Evolutionary conservation across 176 grass and related monocot species (phyloP), one percentile per base, ranked within the genome.

Genomic region (Oryza meridionalis): DNA sequence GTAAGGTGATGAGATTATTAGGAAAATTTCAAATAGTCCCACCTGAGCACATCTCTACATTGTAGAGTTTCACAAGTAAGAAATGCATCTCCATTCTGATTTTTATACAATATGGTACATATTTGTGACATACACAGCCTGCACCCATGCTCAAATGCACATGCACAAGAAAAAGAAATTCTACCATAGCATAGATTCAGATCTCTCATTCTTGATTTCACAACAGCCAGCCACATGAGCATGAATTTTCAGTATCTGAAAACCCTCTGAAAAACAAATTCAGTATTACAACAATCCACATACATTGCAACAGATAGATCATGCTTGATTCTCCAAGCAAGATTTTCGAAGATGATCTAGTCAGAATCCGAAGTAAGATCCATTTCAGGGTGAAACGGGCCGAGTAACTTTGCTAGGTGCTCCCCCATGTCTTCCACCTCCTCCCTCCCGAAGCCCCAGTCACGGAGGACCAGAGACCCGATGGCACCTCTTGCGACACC

Each of bases 371-470:
- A 95, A 6, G 89, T 45, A 4, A 85, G 76, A 0, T 86, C 84
- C 1, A 70, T 87, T 0, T 88, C 65, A 7, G 91, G 77, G 59
- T 89, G 38, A 67, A 99, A 92, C 7, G 69, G 65, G 0, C 17
- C 77, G 83, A 94, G 71, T 89, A 96, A 58, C 89, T 88, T 99
- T 0, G 88, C 78, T 9, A 99, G 71, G 70, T 91, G 76, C 69
- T 99, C 93, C 1, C 75, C 86, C 88, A 99, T 96, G 59, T 96
- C 96, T 63, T 94, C 84, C 4, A 96, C 78, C 81, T 99, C 93
- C 4, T 99, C 96, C 80, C 76, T 92, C 32, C 46, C 93, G 21
- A 96, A 99, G 25, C 96, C 96, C 93, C 96, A 99, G 65, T 87
- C 84, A 0, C 44, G 64, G 67, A 99, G 93, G 9, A 94, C 3